Base-by-base conservation (phyloP, 1,139 yeast genomes). In the Suhomyces anneliseae region DNA sequence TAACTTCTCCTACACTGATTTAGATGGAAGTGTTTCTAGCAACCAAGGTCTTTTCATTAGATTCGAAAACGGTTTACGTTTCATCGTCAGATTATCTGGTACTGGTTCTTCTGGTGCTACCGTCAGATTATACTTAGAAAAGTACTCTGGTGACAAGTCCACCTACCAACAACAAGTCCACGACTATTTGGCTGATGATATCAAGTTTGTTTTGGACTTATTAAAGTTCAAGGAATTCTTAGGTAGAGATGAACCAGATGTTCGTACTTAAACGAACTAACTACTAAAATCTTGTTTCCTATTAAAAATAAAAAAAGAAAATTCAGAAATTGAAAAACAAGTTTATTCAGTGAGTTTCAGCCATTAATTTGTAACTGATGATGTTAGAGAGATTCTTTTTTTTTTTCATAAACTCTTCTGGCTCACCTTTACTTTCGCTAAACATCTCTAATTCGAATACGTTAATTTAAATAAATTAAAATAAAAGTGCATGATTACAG, bases 31-130 rank as follows among this genome's bases (percentile, higher is more conserved):
- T 2, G 90, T 92, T 7, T 88, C 97, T 7, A 65, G 72, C n/a
- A 85, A 90, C 64, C 99, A 93, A 74, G 99, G 99, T 39, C 79
- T 93, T 48, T 93, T 78, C 63, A 85, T 92, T 56, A 90, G 87
- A 69, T 80, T 92, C 55, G 78, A 78, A 41, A 85, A 84, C 59
- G 98, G 98, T 3, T 80, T 90, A 51, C 82, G 98, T 66, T 82
- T 92, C 49, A 89, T 95, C 38, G 89, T 90, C 42, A 85, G 99
- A 69, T 78, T 93, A 55, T 90, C 97, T 0, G 99, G 99, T 48
- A 93, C 99, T 10, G 99, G 99, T 7, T 90, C 98, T 1, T 85
- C 96, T 2, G 99, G 99, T 41, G 98, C 99, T 15, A 93, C 99
- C 3, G 92, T 95, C 52, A 83, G 99, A 69, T 76, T 93, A 56